Base-by-base conservation (phyloP, 1,284 basidiomycete genomes). In the Irpex rosettiformis region DNA sequence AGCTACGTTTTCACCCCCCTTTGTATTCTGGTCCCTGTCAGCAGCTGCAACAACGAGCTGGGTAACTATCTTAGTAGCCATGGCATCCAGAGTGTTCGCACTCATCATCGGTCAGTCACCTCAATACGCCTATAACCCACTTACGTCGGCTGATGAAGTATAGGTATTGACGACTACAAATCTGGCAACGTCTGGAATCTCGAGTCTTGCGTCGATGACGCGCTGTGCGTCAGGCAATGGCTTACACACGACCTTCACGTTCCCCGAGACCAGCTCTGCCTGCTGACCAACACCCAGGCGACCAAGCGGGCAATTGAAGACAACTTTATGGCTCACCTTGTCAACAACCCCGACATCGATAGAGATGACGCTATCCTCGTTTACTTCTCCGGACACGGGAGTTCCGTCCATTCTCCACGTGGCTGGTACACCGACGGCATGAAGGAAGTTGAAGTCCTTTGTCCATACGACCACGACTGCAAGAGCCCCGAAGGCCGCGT, bases 341-440 rank as follows among this genome's bases (percentile, higher is more conserved):
- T 83, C 61, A 80, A 82, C 65, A 87, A 89, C 64, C 71, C 79
- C 10, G 71, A 70, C 25, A 85, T 89, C 54, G 77, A 81, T 40
- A 71, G 69, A 27, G 85, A 81, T 16, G 86, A 89, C 59, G 81
- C 86, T 29, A 78, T 89, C 45, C 64, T 89, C 60, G 69, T 89
- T 56, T 89, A 85, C 65, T 89, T 86, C 64, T 84, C 87, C 33
- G 86, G 86, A 18, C 86, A 88, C 65, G 86, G 86, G 16, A 83
- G 81, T 66, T 76, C 72, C 55, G 67, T 84, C 42, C 67, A 72
- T 16, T 79, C 84, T 24, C 86, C 85, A 53, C 69, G 72, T 45
- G 81, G 77, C 53, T 87, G 85, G 85, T 81, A 77, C 62, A 74
- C 75, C 60, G 72, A 70, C 40, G 71, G 71, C 48, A 59, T 70